Evolutionary conservation across 352 stramenopile species (phyloP).

Genomic region (Phytophthora pisi): DNA sequence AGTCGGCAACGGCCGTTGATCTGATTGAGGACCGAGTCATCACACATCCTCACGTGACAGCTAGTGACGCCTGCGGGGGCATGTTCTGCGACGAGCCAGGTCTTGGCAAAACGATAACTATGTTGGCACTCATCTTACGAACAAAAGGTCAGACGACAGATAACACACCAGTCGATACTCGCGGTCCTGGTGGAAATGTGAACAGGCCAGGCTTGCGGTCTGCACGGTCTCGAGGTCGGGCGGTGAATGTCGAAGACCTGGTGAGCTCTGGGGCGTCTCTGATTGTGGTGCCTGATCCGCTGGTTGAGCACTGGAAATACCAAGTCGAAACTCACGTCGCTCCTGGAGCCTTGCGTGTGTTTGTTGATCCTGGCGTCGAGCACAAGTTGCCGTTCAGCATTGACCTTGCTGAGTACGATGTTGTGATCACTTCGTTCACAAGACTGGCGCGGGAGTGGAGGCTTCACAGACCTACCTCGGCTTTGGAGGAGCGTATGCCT

Average conservation of each 20-base stretch:
- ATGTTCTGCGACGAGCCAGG: conserved; percentile 88
- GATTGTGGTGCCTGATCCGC: conserved; percentile 72
- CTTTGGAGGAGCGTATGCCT: conserved; percentile 64
- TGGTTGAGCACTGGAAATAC: conserved; percentile 82
- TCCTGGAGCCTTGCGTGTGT: conserved; percentile 43
- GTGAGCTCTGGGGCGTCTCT: conserved; percentile 57
- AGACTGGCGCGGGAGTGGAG: conserved; percentile 73
- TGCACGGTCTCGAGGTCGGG: conserved; percentile 43
- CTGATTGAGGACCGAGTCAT: conserved; percentile 60
- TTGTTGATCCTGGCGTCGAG: conserved; percentile 50
- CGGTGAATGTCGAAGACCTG: conserved; percentile 51
- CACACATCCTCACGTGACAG: conserved; percentile 20
- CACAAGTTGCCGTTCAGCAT: conserved; percentile 42
- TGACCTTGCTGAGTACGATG: conserved; percentile 63
- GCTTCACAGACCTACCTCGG: conserved; percentile 56
- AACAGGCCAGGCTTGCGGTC: conserved; percentile 47
- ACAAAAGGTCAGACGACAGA: conserved; percentile 68
- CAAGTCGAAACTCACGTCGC: conserved; percentile 69
- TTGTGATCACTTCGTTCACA: conserved; percentile 78
- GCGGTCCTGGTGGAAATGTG: conserved; percentile 11
- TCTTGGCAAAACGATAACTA: conserved; percentile 88
- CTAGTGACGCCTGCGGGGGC: conserved; percentile 63
- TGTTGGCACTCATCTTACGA: conserved; percentile 79
- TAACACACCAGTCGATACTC: conserved; percentile 13
- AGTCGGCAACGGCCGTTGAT: conserved; percentile 44